Conservation (phyloP, 768 basidiomycete genomes). For the Boletus pseudo-olivaceus region DNA sequence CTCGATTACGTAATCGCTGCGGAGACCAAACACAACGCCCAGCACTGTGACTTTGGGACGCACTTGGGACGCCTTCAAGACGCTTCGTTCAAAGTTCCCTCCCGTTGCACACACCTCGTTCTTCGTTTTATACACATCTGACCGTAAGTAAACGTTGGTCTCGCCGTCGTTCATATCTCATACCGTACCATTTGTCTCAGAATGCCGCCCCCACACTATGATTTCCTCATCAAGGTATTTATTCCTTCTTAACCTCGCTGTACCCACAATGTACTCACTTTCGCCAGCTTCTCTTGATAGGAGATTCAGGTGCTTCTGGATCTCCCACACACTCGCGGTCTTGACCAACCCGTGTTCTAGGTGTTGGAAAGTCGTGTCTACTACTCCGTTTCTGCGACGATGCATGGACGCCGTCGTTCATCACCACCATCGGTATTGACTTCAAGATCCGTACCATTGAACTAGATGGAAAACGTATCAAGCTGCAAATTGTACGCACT, state of each 20-base stretch:
- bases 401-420: constrained; percentile 98
- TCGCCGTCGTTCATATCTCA: not conserved
- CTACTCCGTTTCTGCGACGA: constrained; percentile 97
- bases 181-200: not conserved
- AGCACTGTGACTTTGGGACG: not conserved
- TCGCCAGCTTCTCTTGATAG: constrained; percentile 84
- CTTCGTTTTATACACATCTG: not conserved
- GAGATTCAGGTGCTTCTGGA: constrained; percentile 73
- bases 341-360: constrained; percentile 36
- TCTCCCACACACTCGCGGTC: not conserved
- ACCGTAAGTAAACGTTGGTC: not conserved
- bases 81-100: not conserved
- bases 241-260: constrained; percentile 6
- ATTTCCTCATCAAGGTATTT: constrained; percentile 88
- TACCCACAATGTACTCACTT: not conserved
- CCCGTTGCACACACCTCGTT: not conserved
- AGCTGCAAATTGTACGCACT: constrained; percentile 90
- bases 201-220: constrained; percentile 94
- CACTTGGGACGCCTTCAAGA: not conserved
- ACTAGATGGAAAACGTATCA: constrained; percentile 95
- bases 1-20: constrained; percentile 20
- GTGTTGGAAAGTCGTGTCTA: constrained; percentile 97
- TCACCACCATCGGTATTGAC: constrained; percentile 99
- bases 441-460: constrained; percentile 99
- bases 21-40: constrained; percentile 13